Evolutionary conservation across 305 asterid genomes (phyloP).

Genomic region (Euphrasia arctica): DNA sequence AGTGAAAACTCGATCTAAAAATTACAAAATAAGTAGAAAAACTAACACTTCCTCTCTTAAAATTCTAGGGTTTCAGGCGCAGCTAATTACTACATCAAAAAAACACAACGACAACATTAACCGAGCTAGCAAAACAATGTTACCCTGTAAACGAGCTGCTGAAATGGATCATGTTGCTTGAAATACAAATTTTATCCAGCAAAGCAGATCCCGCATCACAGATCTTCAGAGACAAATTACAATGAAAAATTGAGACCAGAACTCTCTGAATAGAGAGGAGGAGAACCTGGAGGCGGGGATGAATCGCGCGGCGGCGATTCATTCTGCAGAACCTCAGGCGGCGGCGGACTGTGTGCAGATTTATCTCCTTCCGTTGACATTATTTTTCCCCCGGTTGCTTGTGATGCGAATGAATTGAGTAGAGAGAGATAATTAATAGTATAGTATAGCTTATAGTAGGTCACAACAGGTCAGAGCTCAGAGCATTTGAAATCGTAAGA

Average conservation of each 20-base stretch:
- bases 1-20: neutral
- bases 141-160: neutral
- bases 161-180: neutral
- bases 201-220: conserved; percentile 15
- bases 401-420: neutral
- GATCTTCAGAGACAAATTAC: conserved; percentile 28
- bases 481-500: neutral
- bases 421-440: neutral
- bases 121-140: conserved; percentile 11
- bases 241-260: too few relatives aligned
- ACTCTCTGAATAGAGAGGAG: neutral
- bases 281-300: conserved; percentile 37
- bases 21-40: neutral
- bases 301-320: conserved; percentile 59
- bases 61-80: neutral
- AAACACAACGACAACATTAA: conserved; percentile 12
- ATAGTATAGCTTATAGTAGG: too few relatives aligned
- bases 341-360: conserved; percentile 33
- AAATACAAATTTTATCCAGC: conserved; percentile 4
- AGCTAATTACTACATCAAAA: neutral
- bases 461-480: neutral
- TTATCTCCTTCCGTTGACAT: conserved; percentile 51
- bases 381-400: neutral
- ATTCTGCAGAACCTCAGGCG: conserved; percentile 44
- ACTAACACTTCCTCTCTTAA: too few relatives aligned